Percentiles rank a stretch among this genome's conserved stretches.
Conservation (phyloP, 805 yeast species). For the Candida succiphila region DNA sequence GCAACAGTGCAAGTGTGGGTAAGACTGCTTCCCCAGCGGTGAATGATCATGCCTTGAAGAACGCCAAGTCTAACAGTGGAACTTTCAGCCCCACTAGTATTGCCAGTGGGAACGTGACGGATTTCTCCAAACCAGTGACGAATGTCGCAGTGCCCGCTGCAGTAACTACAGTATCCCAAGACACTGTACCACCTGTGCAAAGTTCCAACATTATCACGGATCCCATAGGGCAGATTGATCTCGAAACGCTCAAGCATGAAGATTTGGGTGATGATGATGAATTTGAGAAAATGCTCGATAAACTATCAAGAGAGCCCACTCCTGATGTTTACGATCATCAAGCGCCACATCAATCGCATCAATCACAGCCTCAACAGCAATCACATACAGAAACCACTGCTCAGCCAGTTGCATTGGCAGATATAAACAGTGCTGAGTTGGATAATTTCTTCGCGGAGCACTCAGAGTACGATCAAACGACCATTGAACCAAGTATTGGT, state of each 20-base stretch:
- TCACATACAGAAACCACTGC: conserved; percentile 1
- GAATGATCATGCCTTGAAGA: too few species aligned
- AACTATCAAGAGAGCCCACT: conserved; percentile 8
- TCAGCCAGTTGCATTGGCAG: conserved; percentile 1
- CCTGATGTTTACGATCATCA: conserved; percentile 3
- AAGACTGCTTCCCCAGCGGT: too few species aligned
- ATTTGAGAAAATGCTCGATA: conserved; percentile 9
- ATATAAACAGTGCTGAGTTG: conserved; percentile 4
- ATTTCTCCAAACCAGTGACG: too few species aligned
- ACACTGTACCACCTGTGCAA: neutral
- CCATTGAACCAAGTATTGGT: conserved; percentile 2
- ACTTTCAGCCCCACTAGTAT: too few species aligned
- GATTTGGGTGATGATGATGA: conserved; percentile 5
- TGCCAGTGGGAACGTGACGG: too few species aligned
- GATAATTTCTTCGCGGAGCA: conserved; percentile 15
- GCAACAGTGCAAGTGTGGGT: too few species aligned
- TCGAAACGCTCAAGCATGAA: too few species aligned
- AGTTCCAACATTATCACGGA: too few species aligned
- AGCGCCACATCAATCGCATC: neutral
- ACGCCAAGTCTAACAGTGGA: too few species aligned
- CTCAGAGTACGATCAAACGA: too few species aligned
- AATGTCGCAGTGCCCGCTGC: neutral
- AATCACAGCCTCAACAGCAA: neutral
- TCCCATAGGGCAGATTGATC: too few species aligned
- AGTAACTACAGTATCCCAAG: neutral